Conservation (phyloP, 768 basidiomycete genomes). For the Lepiota venenata region DNA sequence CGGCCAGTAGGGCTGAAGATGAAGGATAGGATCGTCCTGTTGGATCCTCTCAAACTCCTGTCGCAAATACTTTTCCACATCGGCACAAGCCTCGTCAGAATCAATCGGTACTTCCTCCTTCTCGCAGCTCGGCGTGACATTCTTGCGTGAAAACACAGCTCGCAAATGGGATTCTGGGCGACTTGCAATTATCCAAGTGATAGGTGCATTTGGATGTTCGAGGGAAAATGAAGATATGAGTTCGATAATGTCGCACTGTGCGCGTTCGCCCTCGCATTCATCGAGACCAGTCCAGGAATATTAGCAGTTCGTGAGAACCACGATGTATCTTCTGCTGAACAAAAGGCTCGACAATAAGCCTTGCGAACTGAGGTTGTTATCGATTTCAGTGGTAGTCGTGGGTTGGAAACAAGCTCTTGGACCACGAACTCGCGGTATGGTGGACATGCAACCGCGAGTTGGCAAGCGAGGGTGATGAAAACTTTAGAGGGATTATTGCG, state of each 20-base stretch:
- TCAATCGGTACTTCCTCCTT: conserved; percentile 8
- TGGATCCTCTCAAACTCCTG: conserved; percentile 12
- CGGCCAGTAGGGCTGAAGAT: background rate
- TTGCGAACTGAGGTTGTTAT: conserved; percentile 10
- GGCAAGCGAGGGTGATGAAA: conserved; percentile 19
- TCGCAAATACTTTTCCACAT: conserved; percentile 17
- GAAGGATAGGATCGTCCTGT: background rate
- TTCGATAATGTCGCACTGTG: conserved; percentile 14
- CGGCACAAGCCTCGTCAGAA: conserved; percentile 12
- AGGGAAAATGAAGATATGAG: conserved; percentile 1
- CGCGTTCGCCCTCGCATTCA: conserved; percentile 15
- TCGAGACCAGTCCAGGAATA: conserved; percentile 24
- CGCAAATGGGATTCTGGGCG: conserved; percentile 22
- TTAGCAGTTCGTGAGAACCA: background rate
- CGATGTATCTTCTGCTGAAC: too few species aligned
- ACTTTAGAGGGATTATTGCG: conserved; percentile 8
- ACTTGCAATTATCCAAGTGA: conserved; percentile 22
- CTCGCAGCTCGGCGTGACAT: background rate
- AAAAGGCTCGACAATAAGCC: conserved; percentile 15
- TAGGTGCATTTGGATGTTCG: background rate
- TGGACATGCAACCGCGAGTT: conserved; percentile 1
- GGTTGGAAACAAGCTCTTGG: background rate
- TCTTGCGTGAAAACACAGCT: conserved; percentile 3
- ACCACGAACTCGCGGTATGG: conserved; percentile 8
- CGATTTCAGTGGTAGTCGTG: conserved; percentile 8